A percentile compares a stretch with the other conserved stretches of the same genome.
These are phyloP conservation scores for Pseudogymnoascus sp. DNA, from an alignment of 2,329 filamentous ascomycete genomes.

Conservation along the genomic window DNA sequence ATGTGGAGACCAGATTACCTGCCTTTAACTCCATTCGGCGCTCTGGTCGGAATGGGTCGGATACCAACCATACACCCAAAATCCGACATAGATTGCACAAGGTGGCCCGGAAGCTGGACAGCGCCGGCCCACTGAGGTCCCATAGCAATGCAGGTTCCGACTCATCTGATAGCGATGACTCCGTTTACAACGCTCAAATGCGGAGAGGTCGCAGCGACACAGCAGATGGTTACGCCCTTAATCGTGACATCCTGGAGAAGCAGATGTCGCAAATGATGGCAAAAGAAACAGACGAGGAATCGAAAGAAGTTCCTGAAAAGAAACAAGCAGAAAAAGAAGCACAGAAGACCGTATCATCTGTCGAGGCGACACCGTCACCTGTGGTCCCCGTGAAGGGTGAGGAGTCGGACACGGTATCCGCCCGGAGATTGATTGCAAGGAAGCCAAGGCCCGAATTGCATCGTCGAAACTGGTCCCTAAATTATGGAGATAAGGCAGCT, in stretches of 20 bases:
- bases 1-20: constrained; percentile 24
- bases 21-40: constrained; percentile 25
- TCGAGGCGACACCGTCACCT: constrained; percentile 12
- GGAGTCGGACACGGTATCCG: background rate
- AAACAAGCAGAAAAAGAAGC: constrained; percentile 16
- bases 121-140: constrained; percentile 30
- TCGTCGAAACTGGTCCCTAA: constrained; percentile 1
- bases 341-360: constrained; percentile 11
- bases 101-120: constrained; percentile 8
- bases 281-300: constrained; percentile 36
- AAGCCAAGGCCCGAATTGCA: background rate
- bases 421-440: background rate
- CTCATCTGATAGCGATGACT: constrained; percentile 49
- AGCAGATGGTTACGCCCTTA: constrained; percentile 34
- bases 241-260: constrained; percentile 48
- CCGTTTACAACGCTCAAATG: constrained; percentile 26
- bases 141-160: constrained; percentile 50
- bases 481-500: background rate
- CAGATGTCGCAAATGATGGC: constrained; percentile 55
- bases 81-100: background rate
- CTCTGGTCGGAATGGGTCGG: constrained; percentile 8
- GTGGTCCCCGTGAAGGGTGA: constrained; percentile 11
- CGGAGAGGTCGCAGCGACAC: constrained; percentile 37
- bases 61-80: background rate
- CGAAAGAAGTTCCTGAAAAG: constrained; percentile 19